Evolutionary conservation across 2,329 filamentous ascomycete species (phyloP).

Genomic region (Aspergillus puulaauensis): DNA sequence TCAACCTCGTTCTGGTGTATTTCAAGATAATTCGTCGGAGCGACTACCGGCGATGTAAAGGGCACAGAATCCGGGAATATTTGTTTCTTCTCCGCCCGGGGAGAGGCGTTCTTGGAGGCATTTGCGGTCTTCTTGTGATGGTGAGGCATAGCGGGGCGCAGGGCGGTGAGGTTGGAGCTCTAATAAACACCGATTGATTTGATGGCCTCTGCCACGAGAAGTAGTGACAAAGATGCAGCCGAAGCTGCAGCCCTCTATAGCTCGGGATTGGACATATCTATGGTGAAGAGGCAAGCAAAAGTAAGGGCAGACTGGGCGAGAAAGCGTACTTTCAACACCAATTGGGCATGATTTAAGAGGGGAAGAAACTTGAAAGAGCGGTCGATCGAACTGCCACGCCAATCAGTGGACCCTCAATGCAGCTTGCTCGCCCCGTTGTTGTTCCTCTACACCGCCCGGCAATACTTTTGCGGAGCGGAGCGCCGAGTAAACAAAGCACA

Average conservation of each 20-base stretch:
- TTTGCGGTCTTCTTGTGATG: conserved; percentile 45
- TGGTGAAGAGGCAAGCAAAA: conserved; percentile 6
- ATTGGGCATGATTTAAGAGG: conserved; percentile 6
- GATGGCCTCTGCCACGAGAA: conserved; percentile 26
- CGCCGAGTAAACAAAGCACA: conserved; percentile 35
- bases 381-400: conserved; percentile 11
- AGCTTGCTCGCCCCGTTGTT: conserved; percentile 16
- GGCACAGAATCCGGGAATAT: conserved; percentile 28
- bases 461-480: conserved; percentile 11
- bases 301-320: conserved; percentile 5
- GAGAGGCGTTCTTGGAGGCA: conserved; percentile 32
- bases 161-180: conserved; percentile 29
- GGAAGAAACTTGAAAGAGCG: conserved; percentile 17
- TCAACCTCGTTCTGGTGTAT: conserved; percentile 85
- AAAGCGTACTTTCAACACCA: conserved; percentile 9
- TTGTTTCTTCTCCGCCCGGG: conserved; percentile 34
- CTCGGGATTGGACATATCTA: conserved; percentile 29
- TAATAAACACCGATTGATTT: conserved; percentile 25
- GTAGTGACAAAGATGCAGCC: conserved; percentile 41
- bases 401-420: background rate
- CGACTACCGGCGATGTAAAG: conserved; percentile 32
- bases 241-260: conserved; percentile 45
- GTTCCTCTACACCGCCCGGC: conserved; percentile 24
- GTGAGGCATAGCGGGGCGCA: conserved; percentile 44
- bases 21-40: conserved; percentile 69